Evolutionary conservation across 768 basidiomycete species (phyloP), one percentile per base, ranked within the genome.

Genomic region (Podaxis rugospora): DNA sequence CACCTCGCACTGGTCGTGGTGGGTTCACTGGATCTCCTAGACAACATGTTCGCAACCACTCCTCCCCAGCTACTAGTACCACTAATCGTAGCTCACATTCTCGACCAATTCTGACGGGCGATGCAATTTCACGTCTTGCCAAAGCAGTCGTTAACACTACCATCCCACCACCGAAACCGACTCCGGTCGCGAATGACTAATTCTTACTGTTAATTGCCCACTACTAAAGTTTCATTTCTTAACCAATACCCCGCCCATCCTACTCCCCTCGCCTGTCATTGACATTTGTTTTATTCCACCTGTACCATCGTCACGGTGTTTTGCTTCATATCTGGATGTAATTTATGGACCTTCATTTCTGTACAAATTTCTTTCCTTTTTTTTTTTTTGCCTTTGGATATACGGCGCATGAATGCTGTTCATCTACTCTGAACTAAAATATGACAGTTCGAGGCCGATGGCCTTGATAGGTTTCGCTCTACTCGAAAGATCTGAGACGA

Each of bases 381-480:
- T 37, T 23, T 18, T n/a, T 27, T 39, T 9, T 16, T 47, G n/a
- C 21, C 13, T 14, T 39, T 37, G 47, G 25, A 36, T 58, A 58
- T 18, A 40, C 39, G 9, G n/a, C 27, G 37, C 25, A 21, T 27
- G 47, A 36, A 40, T 16, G 23, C 39, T 59, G 42, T 59, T 32
- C n/a, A 53, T 25, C 65, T 68, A 74, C 57, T 74, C 78, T 23
- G 90, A 87, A 72, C 90, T 91, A 69, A 95, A 97, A 71, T 95
- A 97, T 39, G 94, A 92, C 44, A 98, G 78, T 71, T 98, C 95
- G n/a, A 98, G 77, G 4, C 95, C 95, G 44, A 98, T 81, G 10
- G 90, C 87, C 70, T 87, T 88, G 63, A 98, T 93, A 9, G 95
- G 95, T 70, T 89, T 92, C 52, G 88, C 83, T 47, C 92, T 80